phyloP scores from a whole-genome alignment of 1,139 yeast genomes.

The Taphrina wiesneri region DNA sequence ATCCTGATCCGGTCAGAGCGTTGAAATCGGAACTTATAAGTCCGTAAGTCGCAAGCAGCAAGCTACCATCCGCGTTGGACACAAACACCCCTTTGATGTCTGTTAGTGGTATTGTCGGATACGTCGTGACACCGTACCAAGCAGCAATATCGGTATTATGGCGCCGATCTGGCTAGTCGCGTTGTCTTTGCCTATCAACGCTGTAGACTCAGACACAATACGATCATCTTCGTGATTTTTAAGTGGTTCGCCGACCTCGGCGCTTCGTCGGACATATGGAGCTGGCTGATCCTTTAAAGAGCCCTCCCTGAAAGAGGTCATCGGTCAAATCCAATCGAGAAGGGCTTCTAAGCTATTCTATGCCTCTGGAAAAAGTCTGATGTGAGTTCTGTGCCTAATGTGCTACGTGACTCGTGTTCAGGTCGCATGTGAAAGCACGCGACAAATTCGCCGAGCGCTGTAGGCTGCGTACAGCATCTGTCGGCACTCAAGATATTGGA shows the following conservation, averaged over 20 bases:
- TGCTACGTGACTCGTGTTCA: too few species aligned
- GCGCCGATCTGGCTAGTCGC: not conserved
- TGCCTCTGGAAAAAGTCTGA: too few species aligned
- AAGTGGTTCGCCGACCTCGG: not conserved
- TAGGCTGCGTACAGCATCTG: too few species aligned
- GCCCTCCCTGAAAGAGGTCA: too few species aligned
- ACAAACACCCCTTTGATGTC: conserved; percentile 3
- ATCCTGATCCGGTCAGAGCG: not conserved
- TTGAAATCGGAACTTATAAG: conserved; percentile 9
- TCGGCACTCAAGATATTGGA: too few species aligned
- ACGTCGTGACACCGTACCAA: not conserved
- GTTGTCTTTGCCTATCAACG: not conserved
- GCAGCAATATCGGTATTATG: not conserved
- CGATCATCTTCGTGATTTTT: not conserved
- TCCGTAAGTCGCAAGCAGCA: conserved; percentile 20
- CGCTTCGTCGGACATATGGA: not conserved
- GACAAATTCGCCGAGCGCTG: too few species aligned
- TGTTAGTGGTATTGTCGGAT: not conserved
- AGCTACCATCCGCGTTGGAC: conserved; percentile 20
- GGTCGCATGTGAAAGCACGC: too few species aligned
- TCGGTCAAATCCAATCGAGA: too few species aligned
- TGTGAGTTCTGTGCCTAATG: too few species aligned
- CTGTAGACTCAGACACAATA: not conserved
- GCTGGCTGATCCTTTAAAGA: too few species aligned
- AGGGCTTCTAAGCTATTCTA: too few species aligned